A percentile compares a stretch with the other conserved stretches of the same genome.
Evolutionary conservation across 495 filamentous ascomycete species (phyloP).

Genomic region (Aspergillus diversus): DNA sequence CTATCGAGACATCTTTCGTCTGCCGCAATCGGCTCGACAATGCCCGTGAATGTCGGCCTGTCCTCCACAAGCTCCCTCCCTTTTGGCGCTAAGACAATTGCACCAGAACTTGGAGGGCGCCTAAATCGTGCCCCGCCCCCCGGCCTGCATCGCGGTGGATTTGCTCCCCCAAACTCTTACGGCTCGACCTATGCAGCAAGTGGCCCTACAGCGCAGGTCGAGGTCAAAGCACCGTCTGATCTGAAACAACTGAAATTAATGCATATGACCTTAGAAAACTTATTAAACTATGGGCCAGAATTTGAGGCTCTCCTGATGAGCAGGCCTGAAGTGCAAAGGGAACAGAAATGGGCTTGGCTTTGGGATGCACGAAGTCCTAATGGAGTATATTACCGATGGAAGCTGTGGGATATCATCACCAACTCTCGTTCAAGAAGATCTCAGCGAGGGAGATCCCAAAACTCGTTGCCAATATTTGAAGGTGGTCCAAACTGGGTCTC

Average conservation of each 20-base stretch:
- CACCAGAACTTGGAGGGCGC: conserved; percentile 42
- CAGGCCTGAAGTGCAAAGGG: conserved; percentile 72
- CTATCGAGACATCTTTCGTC: conserved; percentile 86
- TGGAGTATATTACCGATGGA: conserved; percentile 89
- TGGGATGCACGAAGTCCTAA: conserved; percentile 83
- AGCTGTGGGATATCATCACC: conserved; percentile 82
- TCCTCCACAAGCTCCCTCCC: conserved; percentile 64
- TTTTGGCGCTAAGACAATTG: conserved; percentile 82
- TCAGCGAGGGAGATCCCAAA: conserved; percentile 32
- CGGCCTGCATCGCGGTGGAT: conserved; percentile 67
- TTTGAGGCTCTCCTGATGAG: conserved; percentile 95
- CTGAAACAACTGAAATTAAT: conserved; percentile 81
- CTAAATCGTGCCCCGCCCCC: conserved; percentile 61
- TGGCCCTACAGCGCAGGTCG: conserved; percentile 63
- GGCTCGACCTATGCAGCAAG: conserved; percentile 43
- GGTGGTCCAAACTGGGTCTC: conserved; percentile 69
- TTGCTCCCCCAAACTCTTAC: conserved; percentile 81
- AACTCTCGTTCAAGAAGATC: conserved; percentile 34
- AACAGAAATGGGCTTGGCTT: conserved; percentile 92
- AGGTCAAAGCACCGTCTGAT: conserved; percentile 75
- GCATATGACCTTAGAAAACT: conserved; percentile 80
- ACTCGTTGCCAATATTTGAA: conserved; percentile 62
- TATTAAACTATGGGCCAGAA: conserved; percentile 79
- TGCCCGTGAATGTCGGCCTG: conserved; percentile 53
- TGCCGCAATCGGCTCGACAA: conserved; percentile 63